phyloP scores from a whole-genome alignment of 2,329 filamentous ascomycete genomes.

The Penicillium sp. region DNA sequence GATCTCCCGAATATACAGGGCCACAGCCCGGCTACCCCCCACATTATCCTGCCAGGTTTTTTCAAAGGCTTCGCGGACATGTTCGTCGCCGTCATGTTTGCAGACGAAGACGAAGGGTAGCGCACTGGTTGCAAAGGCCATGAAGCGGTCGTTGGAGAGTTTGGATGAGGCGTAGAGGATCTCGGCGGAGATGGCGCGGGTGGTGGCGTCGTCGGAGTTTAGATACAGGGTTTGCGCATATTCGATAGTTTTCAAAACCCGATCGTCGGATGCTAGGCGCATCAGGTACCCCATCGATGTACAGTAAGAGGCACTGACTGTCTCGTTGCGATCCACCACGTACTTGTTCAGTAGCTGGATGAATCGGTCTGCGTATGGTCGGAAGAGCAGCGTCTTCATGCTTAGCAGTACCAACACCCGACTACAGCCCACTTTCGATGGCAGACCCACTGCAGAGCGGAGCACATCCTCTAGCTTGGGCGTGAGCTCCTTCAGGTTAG shows the following conservation, averaged over 20 bases:
- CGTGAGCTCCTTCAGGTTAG: slow-evolving; percentile 75
- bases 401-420: slow-evolving; percentile 83
- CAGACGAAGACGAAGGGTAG: slow-evolving; percentile 88
- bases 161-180: slow-evolving; percentile 83
- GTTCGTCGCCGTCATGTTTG: slow-evolving; percentile 81
- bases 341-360: slow-evolving; percentile 79
- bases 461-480: slow-evolving; percentile 76
- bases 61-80: slow-evolving; percentile 77
- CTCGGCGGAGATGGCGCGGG: slow-evolving; percentile 77
- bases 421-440: slow-evolving; percentile 90
- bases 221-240: slow-evolving; percentile 76
- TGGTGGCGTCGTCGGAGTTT: slow-evolving; percentile 74
- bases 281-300: slow-evolving; percentile 84
- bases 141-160: slow-evolving; percentile 86
- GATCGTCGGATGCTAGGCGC: slow-evolving; percentile 63
- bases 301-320: slow-evolving; percentile 87
- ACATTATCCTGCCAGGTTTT: slow-evolving; percentile 92
- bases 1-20: slow-evolving; percentile 85
- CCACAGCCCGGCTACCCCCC: slow-evolving; percentile 78
- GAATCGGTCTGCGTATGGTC: slow-evolving; percentile 74
- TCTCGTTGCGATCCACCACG: slow-evolving; percentile 88
- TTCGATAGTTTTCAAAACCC: slow-evolving; percentile 58
- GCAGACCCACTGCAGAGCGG: slow-evolving; percentile 84
- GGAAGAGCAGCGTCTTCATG: slow-evolving; percentile 75
- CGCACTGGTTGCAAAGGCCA: slow-evolving; percentile 71